Conservation (phyloP, 805 yeast genomes). For the Yamadazyma laniorum region DNA sequence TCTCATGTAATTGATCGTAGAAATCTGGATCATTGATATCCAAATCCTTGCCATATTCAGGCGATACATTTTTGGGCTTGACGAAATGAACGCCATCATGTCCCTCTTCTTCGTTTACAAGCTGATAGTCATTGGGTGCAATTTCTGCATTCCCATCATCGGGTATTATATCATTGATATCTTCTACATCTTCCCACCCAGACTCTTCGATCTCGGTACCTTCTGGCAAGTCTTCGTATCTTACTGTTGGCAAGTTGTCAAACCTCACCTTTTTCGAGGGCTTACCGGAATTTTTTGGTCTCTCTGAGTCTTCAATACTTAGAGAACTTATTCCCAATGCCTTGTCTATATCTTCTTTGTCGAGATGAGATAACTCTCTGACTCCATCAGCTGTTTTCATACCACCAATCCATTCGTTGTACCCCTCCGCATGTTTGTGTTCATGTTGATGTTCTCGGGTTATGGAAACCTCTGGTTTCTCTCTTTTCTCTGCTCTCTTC, state of each 20-base stretch:
- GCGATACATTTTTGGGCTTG: slow-evolving; percentile 21
- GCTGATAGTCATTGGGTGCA: slow-evolving; percentile 43
- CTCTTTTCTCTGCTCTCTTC: slow-evolving; percentile 53
- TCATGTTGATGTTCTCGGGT: slow-evolving; percentile 22
- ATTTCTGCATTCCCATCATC: slow-evolving; percentile 29
- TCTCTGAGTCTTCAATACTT: background rate
- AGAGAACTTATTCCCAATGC: slow-evolving; percentile 33
- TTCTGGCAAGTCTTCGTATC: slow-evolving; percentile 26
- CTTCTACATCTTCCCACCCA: slow-evolving; percentile 52
- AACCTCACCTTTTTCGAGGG: slow-evolving; percentile 30
- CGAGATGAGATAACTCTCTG: slow-evolving; percentile 30
- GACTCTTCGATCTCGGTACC: slow-evolving; percentile 26
- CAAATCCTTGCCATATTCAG: slow-evolving; percentile 25
- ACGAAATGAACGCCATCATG: slow-evolving; percentile 64
- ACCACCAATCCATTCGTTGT: slow-evolving; percentile 42
- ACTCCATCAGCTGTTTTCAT: slow-evolving; percentile 36
- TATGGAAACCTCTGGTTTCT: slow-evolving; percentile 9
- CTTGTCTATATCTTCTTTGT: slow-evolving; percentile 34
- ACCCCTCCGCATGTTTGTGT: slow-evolving; percentile 41
- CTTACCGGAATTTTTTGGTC: background rate
- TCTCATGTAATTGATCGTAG: slow-evolving; percentile 72
- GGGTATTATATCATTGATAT: slow-evolving; percentile 46
- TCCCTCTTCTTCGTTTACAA: slow-evolving; percentile 29
- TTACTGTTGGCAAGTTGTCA: slow-evolving; percentile 28
- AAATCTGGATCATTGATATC: slow-evolving; percentile 79